Conservation (phyloP, 1,284 basidiomycete genomes). For the Xanthoconium separans region DNA sequence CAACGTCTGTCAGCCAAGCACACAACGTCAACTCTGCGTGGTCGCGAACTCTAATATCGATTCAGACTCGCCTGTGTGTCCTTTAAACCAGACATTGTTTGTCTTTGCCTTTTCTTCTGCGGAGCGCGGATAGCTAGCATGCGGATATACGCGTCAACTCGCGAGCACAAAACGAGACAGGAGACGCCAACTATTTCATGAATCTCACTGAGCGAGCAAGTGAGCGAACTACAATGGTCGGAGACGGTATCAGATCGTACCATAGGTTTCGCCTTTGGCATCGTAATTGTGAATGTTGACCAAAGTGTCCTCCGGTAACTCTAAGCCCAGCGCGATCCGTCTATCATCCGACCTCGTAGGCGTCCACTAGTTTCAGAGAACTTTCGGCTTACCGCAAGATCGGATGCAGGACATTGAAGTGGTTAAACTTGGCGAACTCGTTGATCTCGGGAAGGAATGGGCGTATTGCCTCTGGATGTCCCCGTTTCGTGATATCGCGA, state of each 20-base stretch:
- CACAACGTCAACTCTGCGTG: not conserved
- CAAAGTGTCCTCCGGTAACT: constrained; percentile 57
- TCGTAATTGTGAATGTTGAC: constrained; percentile 52
- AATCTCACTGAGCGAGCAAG: constrained; percentile 39
- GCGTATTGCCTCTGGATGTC: constrained; percentile 48
- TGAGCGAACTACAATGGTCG: not conserved
- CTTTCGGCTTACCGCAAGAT: constrained; percentile 41
- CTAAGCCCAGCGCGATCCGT: constrained; percentile 55
- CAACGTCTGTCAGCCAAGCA: constrained; percentile 44
- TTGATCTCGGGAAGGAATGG: constrained; percentile 60
- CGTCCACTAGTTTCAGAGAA: not conserved
- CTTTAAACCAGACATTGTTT: constrained; percentile 59
- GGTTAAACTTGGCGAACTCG: constrained; percentile 50
- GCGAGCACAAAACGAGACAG: not conserved
- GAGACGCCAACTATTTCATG: constrained; percentile 42
- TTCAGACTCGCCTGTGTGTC: constrained; percentile 51
- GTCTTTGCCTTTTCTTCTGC: constrained; percentile 55
- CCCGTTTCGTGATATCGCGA: constrained; percentile 42
- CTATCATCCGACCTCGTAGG: constrained; percentile 27
- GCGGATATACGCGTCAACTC: not conserved
- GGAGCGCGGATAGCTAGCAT: constrained; percentile 41
- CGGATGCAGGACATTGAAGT: constrained; percentile 45
- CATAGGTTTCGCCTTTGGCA: constrained; percentile 44
- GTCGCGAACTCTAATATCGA: not conserved
- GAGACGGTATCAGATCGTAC: constrained; percentile 23